Evolutionary conservation across 352 stramenopile species (phyloP), one percentile per base, ranked within the genome.

Genomic region (Phytophthora crassamura): DNA sequence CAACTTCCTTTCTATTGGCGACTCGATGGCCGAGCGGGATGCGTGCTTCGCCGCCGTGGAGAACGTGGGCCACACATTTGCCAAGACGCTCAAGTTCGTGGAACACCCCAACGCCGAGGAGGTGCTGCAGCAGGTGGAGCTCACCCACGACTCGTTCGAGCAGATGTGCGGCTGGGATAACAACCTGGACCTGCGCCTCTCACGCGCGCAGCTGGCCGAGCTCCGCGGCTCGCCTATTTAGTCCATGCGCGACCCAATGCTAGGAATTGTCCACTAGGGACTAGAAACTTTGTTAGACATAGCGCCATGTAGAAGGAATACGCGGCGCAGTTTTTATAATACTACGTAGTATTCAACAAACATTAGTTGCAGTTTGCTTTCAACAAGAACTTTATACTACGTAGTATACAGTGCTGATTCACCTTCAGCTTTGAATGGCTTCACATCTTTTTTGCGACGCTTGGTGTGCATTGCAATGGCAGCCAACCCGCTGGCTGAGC

Each of bases 11-110:
- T 95, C 87, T 7, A 67, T 95, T 9, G 87, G 87, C 12, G 87
- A 95, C 75, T 95, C 87, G 33, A 88, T 95, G 80, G 87, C 87
- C n/a, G 87, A 95, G 67, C 84, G 87, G 7, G 85, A 95, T 51
- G 87, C 87, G 18, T 95, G 87, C 64, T 88, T 92, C 64, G 75
- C 81, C 0, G 87, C 85, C 0, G 82, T 88, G 3, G 72, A 84
- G 11, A 74, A 75, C 30, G 84, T 94, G 12, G 68, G 75, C 9
- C 80, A 66, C 55, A 93, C 86, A 9, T 88, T 93, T 16, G 87
- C 87, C 50, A 95, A 95, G 78, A 94, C 87, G 45, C 80, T 95
- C 59, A 95, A 94, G 64, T 95, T 94, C 41, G 77, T 95, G 5
- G 87, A 95, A 47, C 82, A 91, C 41, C 87, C 87, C 15, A 89